Evolutionary conservation across 2,329 filamentous ascomycete species (phyloP), one percentile per base, ranked within the genome.

Genomic region (Zasmidium cellare): DNA sequence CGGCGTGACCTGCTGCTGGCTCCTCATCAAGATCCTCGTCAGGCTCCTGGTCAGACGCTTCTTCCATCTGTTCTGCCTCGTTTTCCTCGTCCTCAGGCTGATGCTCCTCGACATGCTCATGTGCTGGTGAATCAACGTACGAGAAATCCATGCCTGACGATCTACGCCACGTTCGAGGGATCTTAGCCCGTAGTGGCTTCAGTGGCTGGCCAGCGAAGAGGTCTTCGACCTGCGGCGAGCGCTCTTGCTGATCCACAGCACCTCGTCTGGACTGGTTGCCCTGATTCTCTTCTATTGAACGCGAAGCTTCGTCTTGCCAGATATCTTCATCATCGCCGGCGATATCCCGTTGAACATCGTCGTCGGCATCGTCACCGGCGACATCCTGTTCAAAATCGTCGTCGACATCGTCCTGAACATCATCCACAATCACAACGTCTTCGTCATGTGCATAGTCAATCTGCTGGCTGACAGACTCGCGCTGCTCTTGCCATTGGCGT

Each of bases 261-360:
- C 9, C 28, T 41, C 28, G 47, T 28, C 6, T 3, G 11, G 47
- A 49, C 11, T 38, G 45, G 35, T 23, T 35, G 19, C 38, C 35
- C 18, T 47, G n/a, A 19, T 60, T 60, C 18, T 68, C 65, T n/a
- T 70, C 66, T 1, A 64, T 56, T 3, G 65, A 65, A 9, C 76
- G 72, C 45, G 77, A 79, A 16, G 77, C 78, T 61, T 80, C 77
- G 56, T 79, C 77, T 65, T 77, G 72, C 79, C 79, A 80, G 20
- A 81, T 73, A 54, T 80, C 78, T 18, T 68, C 70, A 2, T 57
- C 60, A 12, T 59, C 60, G 12, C 3, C 25, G 20, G 9, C 19
- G 14, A 24, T 51, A 3, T 49, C 18, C 20, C 57, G 53, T 19
- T 46, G 19, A 16, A 51, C 46, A 35, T 50, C 52, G 24, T 61